Evolutionary conservation across 352 stramenopile genomes (phyloP).

Genomic region (Nothophytophthora sp.): DNA sequence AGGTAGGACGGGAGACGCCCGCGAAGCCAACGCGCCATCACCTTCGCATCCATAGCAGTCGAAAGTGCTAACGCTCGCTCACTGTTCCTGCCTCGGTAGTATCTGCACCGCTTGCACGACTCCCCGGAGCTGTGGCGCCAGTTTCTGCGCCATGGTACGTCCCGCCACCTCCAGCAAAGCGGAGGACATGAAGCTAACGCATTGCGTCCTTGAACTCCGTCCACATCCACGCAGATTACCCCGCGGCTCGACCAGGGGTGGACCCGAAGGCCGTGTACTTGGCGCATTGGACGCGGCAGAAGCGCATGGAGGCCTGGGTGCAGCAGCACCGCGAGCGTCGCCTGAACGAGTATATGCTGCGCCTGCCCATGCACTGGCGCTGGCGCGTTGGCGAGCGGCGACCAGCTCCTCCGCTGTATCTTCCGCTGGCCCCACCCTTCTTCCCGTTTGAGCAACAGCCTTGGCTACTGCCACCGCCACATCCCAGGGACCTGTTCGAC

Average conservation of each 20-base stretch:
- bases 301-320: conserved; percentile 14
- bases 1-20: conserved; percentile 26
- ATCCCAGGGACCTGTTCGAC: conserved; percentile 7
- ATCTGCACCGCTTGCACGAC: conserved; percentile 24
- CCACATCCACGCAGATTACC: conserved; percentile 31
- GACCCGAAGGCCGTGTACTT: conserved; percentile 26
- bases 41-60: too few relatives aligned
- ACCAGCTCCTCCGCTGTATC: conserved; percentile 6
- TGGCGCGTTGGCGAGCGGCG: conserved; percentile 10
- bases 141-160: conserved; percentile 31
- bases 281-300: conserved; percentile 10
- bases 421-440: conserved; percentile 21
- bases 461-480: conserved; percentile 8
- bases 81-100: conserved; percentile 15
- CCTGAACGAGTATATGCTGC: conserved; percentile 4
- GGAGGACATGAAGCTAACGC: too few relatives aligned
- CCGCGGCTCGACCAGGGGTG: background rate
- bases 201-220: too few relatives aligned
- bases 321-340: conserved; percentile 6
- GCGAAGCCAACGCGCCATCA: too few relatives aligned
- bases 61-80: too few relatives aligned
- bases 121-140: conserved; percentile 28
- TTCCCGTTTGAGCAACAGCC: conserved; percentile 8
- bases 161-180: too few relatives aligned
- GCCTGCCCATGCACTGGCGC: conserved; percentile 10